phyloP scores from a whole-genome alignment of 495 filamentous ascomycete genomes.

The Lophiotrema nucula region DNA sequence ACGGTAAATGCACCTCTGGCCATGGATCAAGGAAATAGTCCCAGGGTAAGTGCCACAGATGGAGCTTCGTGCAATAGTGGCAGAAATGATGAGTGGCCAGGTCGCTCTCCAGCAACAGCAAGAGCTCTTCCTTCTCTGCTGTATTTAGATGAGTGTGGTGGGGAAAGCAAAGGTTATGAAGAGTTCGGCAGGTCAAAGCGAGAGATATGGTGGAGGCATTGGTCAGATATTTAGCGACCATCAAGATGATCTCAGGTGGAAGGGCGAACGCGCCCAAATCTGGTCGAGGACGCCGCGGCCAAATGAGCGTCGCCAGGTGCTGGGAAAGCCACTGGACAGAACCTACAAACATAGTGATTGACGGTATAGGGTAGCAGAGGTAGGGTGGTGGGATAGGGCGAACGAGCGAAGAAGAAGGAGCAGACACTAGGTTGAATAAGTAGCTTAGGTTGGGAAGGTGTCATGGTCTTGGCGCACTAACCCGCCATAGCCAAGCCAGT shows the following conservation, averaged over 20 bases:
- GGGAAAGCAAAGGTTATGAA: conserved; percentile 19
- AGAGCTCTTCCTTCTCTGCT: conserved; percentile 15
- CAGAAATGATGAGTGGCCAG: conserved; percentile 13
- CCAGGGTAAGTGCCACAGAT: conserved; percentile 17
- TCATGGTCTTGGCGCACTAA: too few species aligned
- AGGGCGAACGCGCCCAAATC: conserved; percentile 20
- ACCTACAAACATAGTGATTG: conserved; percentile 6
- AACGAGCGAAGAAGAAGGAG: too few species aligned
- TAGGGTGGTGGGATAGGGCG: too few species aligned
- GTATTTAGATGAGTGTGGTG: conserved; percentile 1
- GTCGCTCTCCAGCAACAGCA: conserved; percentile 19
- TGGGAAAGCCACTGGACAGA: conserved; percentile 5
- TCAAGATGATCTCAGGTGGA: conserved; percentile 22
- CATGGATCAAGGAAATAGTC: not conserved
- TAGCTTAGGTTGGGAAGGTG: too few species aligned
- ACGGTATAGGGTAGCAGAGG: too few species aligned
- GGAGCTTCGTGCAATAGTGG: conserved; percentile 21
- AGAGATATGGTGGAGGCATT: conserved; percentile 10
- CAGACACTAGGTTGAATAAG: too few species aligned
- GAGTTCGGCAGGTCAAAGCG: conserved; percentile 20
- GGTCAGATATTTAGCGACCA: conserved; percentile 16
- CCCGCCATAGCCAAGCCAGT: too few species aligned
- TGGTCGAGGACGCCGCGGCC: conserved; percentile 4
- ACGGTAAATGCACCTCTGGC: not conserved
- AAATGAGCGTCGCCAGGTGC: conserved; percentile 11